Percentiles rank a stretch among this genome's conserved stretches.
These are phyloP conservation scores for Filobasidium floriforme DNA, from an alignment of 768 basidiomycete genomes.

Conservation along the genomic window DNA sequence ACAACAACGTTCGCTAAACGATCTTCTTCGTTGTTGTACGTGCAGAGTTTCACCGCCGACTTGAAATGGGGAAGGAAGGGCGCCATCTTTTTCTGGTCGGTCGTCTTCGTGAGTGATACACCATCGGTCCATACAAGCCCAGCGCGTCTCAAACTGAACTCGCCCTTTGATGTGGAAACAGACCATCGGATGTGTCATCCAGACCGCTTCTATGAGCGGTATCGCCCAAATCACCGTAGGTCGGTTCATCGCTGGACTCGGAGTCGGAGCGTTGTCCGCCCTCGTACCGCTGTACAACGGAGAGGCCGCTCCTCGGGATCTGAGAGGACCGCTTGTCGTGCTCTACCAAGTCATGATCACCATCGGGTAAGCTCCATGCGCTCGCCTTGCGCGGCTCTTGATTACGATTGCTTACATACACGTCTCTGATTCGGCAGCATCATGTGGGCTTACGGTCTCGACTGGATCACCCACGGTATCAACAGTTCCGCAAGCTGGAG, in stretches of 20 bases:
- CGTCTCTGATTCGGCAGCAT: conserved; percentile 48
- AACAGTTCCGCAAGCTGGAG: conserved; percentile 62
- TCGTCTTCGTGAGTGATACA: conserved; percentile 50
- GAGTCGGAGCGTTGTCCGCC: conserved; percentile 59
- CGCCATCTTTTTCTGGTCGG: conserved; percentile 69
- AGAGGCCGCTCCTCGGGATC: conserved; percentile 66
- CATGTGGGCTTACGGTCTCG: conserved; percentile 64
- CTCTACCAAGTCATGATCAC: conserved; percentile 70
- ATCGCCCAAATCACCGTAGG: conserved; percentile 62
- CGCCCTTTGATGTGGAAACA: not conserved
- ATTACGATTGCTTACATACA: not conserved
- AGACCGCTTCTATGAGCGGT: conserved; percentile 59
- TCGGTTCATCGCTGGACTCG: conserved; percentile 57
- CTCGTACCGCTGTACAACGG: conserved; percentile 66
- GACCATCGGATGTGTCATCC: conserved; percentile 61
- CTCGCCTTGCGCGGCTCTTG: too few relatives aligned
- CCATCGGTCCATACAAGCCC: not conserved
- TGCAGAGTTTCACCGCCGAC: conserved; percentile 48
- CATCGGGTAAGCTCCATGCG: conserved; percentile 10
- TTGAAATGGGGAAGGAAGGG: conserved; percentile 65
- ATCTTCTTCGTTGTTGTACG: conserved; percentile 54
- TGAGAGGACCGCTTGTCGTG: conserved; percentile 64
- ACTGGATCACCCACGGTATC: conserved; percentile 58
- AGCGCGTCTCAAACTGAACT: conserved; percentile 9
- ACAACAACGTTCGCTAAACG: conserved; percentile 50